phyloP scores from a whole-genome alignment of 2,329 filamentous ascomycete genomes.

The Thielaviopsis populi region DNA sequence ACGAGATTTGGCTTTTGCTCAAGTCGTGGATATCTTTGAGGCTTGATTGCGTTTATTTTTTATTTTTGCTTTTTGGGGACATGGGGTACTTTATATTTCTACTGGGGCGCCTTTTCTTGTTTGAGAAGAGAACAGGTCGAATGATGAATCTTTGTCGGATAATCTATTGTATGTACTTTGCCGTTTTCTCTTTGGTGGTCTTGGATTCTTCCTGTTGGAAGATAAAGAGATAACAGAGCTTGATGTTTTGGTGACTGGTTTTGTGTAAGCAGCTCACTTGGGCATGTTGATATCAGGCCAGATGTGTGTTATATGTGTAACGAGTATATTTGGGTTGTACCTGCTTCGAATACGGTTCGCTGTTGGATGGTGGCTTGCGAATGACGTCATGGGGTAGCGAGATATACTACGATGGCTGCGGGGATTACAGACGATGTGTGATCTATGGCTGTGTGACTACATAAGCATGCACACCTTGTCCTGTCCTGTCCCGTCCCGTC shows the following conservation, averaged over 20 bases:
- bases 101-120: slow-evolving; percentile 3
- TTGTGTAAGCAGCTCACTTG: not conserved
- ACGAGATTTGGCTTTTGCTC: slow-evolving; percentile 7
- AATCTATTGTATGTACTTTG: not conserved
- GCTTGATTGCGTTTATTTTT: slow-evolving; percentile 14
- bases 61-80: slow-evolving; percentile 8
- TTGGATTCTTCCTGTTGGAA: slow-evolving; percentile 1
- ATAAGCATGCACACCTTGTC: too few relatives aligned
- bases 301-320: not conserved
- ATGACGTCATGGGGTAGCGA: too few relatives aligned
- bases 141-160: not conserved
- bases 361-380: too few relatives aligned
- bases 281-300: not conserved
- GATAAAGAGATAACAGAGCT: not conserved
- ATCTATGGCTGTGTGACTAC: too few relatives aligned
- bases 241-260: not conserved
- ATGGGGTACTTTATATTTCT: slow-evolving; percentile 7
- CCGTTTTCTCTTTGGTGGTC: slow-evolving; percentile 12
- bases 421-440: too few relatives aligned
- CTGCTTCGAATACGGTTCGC: too few relatives aligned
- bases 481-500: too few relatives aligned
- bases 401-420: too few relatives aligned
- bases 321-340: too few relatives aligned
- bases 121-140: not conserved
- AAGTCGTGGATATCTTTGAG: slow-evolving; percentile 8